phyloP scores from a whole-genome alignment of 345 rosid genomes.

The Angophora floribunda region DNA sequence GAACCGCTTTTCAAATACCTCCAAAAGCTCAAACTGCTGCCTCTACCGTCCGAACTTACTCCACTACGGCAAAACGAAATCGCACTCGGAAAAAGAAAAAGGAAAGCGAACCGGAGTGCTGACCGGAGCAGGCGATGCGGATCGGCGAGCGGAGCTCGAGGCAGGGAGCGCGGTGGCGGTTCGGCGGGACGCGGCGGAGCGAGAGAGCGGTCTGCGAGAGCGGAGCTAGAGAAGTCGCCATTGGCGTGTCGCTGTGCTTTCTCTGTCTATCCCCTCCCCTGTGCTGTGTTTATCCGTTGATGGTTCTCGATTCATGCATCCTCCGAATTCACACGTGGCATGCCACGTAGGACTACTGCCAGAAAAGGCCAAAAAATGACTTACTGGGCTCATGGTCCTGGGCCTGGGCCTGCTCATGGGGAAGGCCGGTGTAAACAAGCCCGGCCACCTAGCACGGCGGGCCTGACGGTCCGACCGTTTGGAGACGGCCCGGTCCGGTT shows the following conservation, averaged over 20 bases:
- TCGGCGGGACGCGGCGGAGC: constrained; percentile 1
- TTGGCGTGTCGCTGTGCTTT: background rate
- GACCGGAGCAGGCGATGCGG: constrained; percentile 46
- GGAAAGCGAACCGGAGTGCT: background rate
- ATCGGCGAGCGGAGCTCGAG: constrained; percentile 10
- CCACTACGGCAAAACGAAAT: background rate
- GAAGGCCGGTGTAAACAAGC: background rate
- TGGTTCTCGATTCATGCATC: background rate
- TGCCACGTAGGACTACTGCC: background rate
- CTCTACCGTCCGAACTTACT: background rate
- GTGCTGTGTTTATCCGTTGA: constrained; percentile 13
- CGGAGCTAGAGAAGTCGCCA: background rate
- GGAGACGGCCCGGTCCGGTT: background rate
- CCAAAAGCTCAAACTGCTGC: background rate
- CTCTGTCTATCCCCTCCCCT: background rate
- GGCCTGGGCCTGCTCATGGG: too few species aligned
- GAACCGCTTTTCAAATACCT: background rate
- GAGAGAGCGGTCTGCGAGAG: background rate
- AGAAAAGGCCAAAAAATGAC: background rate
- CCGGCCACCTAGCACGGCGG: background rate
- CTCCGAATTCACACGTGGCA: constrained; percentile 21
- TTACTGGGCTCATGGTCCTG: background rate
- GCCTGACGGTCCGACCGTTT: background rate
- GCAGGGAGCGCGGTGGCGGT: constrained; percentile 4
- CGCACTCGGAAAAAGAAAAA: background rate